These are phyloP conservation scores for Arxiozyma heterogenica DNA, from an alignment of 1,139 yeast genomes.

Conservation along the genomic window DNA sequence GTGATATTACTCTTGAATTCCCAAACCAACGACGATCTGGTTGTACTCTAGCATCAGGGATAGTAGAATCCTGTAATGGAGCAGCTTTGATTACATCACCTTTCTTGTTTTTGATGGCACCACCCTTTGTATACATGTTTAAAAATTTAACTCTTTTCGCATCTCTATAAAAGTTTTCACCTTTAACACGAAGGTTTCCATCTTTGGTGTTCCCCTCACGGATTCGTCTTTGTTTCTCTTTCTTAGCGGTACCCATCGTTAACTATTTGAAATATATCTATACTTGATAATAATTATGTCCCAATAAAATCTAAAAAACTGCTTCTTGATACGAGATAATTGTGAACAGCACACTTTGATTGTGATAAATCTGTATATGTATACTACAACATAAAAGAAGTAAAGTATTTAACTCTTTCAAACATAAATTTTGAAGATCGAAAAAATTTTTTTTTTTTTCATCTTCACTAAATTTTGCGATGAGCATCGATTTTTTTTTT, in stretches of 20 bases:
- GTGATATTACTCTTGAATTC: slow-evolving; percentile 93
- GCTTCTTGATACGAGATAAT: neutral
- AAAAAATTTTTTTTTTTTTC: slow-evolving; percentile 1
- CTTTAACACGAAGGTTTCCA: slow-evolving; percentile 89
- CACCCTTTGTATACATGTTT: slow-evolving; percentile 87
- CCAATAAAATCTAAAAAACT: neutral
- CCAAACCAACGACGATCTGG: slow-evolving; percentile 98
- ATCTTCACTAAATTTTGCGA: slow-evolving; percentile 1
- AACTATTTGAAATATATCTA: slow-evolving; percentile 5
- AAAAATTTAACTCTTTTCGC: slow-evolving; percentile 85
- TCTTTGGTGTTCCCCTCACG: slow-evolving; percentile 77
- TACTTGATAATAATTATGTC: neutral
- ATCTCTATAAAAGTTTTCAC: slow-evolving; percentile 94
- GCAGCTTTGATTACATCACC: slow-evolving; percentile 90
- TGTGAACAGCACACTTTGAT: neutral
- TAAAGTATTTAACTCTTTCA: neutral
- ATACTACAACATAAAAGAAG: neutral
- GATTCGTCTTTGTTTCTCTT: slow-evolving; percentile 76
- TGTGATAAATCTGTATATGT: no score
- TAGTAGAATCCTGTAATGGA: slow-evolving; percentile 74
- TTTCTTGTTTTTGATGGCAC: slow-evolving; percentile 73
- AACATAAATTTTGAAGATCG: neutral
- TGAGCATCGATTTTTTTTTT: slow-evolving; percentile 4
- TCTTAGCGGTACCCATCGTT: slow-evolving; percentile 87
- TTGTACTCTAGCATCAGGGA: slow-evolving; percentile 88